Evolutionary conservation across 306 rosid genomes (phyloP).

Genomic region (Dryas octopetala): DNA sequence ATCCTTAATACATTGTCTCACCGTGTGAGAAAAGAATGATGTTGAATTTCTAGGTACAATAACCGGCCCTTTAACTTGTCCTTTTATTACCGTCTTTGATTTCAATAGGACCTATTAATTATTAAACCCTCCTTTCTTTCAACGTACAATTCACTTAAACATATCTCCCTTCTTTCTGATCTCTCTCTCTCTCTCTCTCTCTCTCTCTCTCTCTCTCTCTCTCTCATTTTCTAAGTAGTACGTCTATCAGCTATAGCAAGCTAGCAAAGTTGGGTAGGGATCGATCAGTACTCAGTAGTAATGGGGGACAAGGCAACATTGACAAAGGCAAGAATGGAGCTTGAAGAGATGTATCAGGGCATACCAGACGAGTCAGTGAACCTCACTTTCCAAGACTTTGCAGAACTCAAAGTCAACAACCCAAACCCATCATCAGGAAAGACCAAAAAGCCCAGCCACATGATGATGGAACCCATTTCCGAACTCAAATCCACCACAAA

Average conservation of each 20-base stretch:
- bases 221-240: background rate
- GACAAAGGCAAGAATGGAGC: conserved; percentile 55
- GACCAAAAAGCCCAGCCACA: conserved; percentile 13
- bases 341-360: conserved; percentile 74
- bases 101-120: background rate
- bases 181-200: conserved; percentile 7
- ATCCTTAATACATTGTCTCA: conserved; percentile 9
- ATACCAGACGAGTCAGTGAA: conserved; percentile 86
- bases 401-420: conserved; percentile 30
- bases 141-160: background rate
- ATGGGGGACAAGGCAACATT: conserved; percentile 53
- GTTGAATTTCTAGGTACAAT: background rate
- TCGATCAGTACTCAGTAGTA: background rate
- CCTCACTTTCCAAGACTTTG: conserved; percentile 77
- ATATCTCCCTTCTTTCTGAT: background rate
- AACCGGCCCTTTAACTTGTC: conserved; percentile 23
- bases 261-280: background rate
- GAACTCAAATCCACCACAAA: conserved; percentile 11
- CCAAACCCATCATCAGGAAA: conserved; percentile 29
- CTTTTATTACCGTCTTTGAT: conserved; percentile 5
- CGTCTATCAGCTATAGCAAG: too few species aligned
- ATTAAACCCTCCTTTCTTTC: conserved; percentile 1
- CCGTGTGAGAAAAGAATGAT: conserved; percentile 7
- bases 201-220: conserved; percentile 6
- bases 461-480: conserved; percentile 14